Percentiles rank a stretch among this genome's conserved stretches.
Evolutionary conservation across 352 stramenopile genomes (phyloP).

Genomic region (Pythium aquatile): DNA sequence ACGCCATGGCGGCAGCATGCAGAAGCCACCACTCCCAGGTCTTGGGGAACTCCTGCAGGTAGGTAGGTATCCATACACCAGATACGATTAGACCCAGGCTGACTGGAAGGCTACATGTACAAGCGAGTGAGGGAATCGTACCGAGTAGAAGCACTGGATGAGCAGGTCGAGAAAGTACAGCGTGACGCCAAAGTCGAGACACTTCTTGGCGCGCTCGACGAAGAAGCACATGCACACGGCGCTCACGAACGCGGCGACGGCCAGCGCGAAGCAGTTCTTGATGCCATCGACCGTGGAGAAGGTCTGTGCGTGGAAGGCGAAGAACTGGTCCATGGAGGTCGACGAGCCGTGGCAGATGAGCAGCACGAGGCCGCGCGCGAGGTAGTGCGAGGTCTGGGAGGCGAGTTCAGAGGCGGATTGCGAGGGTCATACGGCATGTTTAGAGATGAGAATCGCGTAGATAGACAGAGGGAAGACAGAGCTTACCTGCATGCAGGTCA

Average conservation of each 20-base stretch:
- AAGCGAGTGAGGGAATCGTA: slow-evolving; percentile 20
- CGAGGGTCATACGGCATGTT: not conserved
- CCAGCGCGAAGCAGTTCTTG: slow-evolving; percentile 78
- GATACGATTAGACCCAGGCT: too few relatives aligned
- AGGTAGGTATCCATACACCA: too few relatives aligned
- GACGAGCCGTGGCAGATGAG: slow-evolving; percentile 68
- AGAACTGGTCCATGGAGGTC: slow-evolving; percentile 81
- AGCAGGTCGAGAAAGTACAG: slow-evolving; percentile 88
- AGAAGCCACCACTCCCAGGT: slow-evolving; percentile 89
- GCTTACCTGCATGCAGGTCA: slow-evolving; percentile 82
- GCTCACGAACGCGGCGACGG: slow-evolving; percentile 55
- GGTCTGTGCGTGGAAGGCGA: slow-evolving; percentile 80
- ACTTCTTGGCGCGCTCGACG: slow-evolving; percentile 90
- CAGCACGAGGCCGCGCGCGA: slow-evolving; percentile 69
- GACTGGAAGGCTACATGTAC: not conserved
- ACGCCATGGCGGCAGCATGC: slow-evolving; percentile 55
- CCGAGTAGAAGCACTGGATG: slow-evolving; percentile 80
- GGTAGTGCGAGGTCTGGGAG: slow-evolving; percentile 74
- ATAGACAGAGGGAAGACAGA: not conserved
- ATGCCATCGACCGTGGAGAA: slow-evolving; percentile 72
- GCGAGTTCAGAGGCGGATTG: not conserved
- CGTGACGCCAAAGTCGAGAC: slow-evolving; percentile 89
- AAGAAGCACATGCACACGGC: slow-evolving; percentile 76
- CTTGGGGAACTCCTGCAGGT: slow-evolving; percentile 70
- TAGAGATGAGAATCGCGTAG: not conserved